phyloP scores from a whole-genome alignment of 2,329 filamentous ascomycete species.

The Colletotrichum navitas region DNA sequence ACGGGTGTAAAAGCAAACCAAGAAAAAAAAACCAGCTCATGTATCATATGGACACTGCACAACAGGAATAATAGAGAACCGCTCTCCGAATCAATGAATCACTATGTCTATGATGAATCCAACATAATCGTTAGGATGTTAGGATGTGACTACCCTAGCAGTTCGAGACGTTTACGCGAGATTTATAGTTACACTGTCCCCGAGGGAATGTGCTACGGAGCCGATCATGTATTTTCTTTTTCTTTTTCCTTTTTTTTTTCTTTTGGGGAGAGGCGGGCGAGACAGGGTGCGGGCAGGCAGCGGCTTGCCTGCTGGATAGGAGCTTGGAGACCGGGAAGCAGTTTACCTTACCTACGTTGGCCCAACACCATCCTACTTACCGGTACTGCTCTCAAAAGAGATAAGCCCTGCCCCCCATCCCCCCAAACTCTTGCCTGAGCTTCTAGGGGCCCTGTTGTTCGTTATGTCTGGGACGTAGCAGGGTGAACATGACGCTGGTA shows the following conservation, averaged over 20 bases:
- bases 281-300: neutral
- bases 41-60: constrained; percentile 19
- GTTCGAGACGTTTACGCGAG: neutral
- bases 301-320: neutral
- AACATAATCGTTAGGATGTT: neutral
- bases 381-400: neutral
- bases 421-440: too few species aligned
- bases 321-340: neutral
- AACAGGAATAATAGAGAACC: constrained; percentile 24
- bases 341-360: neutral
- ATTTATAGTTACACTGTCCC: neutral
- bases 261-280: neutral
- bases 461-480: too few species aligned
- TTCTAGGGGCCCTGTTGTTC: too few species aligned
- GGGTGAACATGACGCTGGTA: too few species aligned
- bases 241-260: too few species aligned
- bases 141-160: neutral
- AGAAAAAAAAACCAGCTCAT: neutral
- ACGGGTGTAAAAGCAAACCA: constrained; percentile 7
- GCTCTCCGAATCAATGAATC: neutral
- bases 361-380: neutral
- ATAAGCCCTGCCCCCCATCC: neutral
- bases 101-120: neutral
- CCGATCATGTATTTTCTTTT: too few species aligned
- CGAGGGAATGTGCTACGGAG: neutral